Conservation (phyloP, 2,329 filamentous ascomycete genomes). For the Colletotrichum costaricense region DNA sequence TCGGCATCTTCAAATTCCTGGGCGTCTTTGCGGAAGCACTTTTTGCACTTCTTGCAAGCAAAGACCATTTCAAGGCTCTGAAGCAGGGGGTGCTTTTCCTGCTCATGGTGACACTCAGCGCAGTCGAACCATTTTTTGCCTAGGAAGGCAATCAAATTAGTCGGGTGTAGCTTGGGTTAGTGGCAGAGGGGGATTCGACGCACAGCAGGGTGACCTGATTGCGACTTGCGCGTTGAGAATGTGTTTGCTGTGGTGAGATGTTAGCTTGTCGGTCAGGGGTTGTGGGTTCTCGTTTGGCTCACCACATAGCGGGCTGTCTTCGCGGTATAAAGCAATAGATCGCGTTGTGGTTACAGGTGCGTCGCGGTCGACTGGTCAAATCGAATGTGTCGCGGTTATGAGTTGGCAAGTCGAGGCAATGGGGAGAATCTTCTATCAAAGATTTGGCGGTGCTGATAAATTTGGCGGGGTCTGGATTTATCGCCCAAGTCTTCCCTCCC, state of each 20-base stretch:
- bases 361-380: background rate
- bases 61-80: constrained; percentile 91
- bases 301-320: constrained; percentile 49
- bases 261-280: constrained; percentile 16
- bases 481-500: constrained; percentile 15
- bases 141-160: constrained; percentile 46
- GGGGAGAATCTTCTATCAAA: constrained; percentile 20
- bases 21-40: constrained; percentile 95
- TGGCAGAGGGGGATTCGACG: constrained; percentile 43
- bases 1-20: constrained; percentile 95
- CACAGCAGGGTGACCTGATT: constrained; percentile 96
- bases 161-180: constrained; percentile 14
- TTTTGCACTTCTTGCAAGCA: constrained; percentile 98
- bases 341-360: too few species aligned
- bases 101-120: constrained; percentile 90
- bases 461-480: constrained; percentile 32
- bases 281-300: constrained; percentile 30
- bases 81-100: constrained; percentile 79
- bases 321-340: background rate
- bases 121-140: constrained; percentile 99
- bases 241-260: constrained; percentile 78
- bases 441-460: constrained; percentile 36
- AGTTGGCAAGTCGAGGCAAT: background rate
- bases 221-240: constrained; percentile 97
- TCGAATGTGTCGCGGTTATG: background rate